Conservation (phyloP, 2,329 filamentous ascomycete species). For the Teratosphaeria nubilosa region DNA sequence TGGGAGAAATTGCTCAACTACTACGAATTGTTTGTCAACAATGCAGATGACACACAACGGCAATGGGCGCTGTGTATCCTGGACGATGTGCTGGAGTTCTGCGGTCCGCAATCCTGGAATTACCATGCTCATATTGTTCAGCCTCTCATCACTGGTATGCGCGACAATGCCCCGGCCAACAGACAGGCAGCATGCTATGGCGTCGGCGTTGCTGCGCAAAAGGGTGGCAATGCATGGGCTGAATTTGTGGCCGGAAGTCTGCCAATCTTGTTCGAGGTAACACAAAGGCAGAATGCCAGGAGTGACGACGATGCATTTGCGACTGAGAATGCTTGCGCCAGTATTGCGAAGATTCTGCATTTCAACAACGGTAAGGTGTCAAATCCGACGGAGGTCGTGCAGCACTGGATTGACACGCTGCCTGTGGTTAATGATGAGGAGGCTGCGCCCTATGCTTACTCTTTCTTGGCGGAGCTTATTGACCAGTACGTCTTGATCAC, state of each 20-base stretch:
- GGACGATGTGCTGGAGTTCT: slow-evolving; percentile 97
- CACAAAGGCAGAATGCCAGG: slow-evolving; percentile 68
- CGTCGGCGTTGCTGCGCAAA: slow-evolving; percentile 88
- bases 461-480: slow-evolving; percentile 82
- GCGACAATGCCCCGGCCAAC: slow-evolving; percentile 78
- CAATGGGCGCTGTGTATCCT: slow-evolving; percentile 99
- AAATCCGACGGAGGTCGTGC: slow-evolving; percentile 64
- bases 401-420: slow-evolving; percentile 83
- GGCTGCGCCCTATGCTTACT: slow-evolving; percentile 90
- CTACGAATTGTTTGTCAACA: slow-evolving; percentile 76
- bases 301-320: slow-evolving; percentile 92
- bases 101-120: slow-evolving; percentile 74
- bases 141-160: slow-evolving; percentile 77
- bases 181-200: slow-evolving; percentile 93
- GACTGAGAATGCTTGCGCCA: slow-evolving; percentile 92
- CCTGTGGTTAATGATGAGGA: slow-evolving; percentile 94
- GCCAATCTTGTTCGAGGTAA: slow-evolving; percentile 74
- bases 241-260: slow-evolving; percentile 75
- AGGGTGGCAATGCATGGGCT: slow-evolving; percentile 77
- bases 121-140: slow-evolving; percentile 81
- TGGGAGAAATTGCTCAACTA: slow-evolving; percentile 82
- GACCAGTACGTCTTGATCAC: slow-evolving; percentile 62
- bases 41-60: slow-evolving; percentile 80
- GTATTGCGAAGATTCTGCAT: slow-evolving; percentile 92
- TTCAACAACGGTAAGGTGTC: slow-evolving; percentile 70